Base-by-base conservation (phyloP, 768 basidiomycete genomes). In the Tricholoma sp. region DNA sequence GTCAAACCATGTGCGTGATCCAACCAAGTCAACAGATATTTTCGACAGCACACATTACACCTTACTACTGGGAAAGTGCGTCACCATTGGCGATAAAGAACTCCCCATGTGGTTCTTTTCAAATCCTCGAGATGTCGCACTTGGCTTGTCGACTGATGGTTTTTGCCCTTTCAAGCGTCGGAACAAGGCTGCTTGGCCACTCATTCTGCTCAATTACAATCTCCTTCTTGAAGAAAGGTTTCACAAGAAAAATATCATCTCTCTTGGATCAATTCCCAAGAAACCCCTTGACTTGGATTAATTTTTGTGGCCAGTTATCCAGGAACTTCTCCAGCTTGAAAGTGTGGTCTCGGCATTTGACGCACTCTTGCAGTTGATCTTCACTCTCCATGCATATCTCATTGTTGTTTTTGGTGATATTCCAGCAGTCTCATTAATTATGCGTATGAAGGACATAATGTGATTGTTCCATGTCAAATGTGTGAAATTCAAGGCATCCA, bases 131-230 rank as follows among this genome's bases (percentile, higher is more conserved):
- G 75, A 80, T 52, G 61, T 81, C 28, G 74, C 75, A 0, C 62
- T 80, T 4, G 69, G 67, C 0, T 56, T 78, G 0, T 72, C 68
- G 3, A 69, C 68, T 0, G 75, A 81, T 63, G 72, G 77, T 0
- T 77, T 76, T 53, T 53, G 62, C 0, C 66, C 73, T 17, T 75
- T 70, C 54, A 69, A 70, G 32, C 58, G 65, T 2, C 61, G 63
- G 0, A 63, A 61, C 1, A 55, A 60, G 6, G 72, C 73, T 0
- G 68, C 70, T 2, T 79, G 72, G 61, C 78, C 76, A 0, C 58
- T 80, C 6, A 54, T 80, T 12, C 15, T 73, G 0, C 65, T 72
- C 52, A 76, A 74, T 41, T 67, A 62, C 53, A 70, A 70, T 33
- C 62, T 68, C 28, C 58, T 57, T 4, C 68, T 64, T 10, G 65